A percentile compares a stretch with the other conserved stretches of the same genome.
Evolutionary conservation across 257 asterid species (phyloP).

Genomic region (Paulownia fortunei): DNA sequence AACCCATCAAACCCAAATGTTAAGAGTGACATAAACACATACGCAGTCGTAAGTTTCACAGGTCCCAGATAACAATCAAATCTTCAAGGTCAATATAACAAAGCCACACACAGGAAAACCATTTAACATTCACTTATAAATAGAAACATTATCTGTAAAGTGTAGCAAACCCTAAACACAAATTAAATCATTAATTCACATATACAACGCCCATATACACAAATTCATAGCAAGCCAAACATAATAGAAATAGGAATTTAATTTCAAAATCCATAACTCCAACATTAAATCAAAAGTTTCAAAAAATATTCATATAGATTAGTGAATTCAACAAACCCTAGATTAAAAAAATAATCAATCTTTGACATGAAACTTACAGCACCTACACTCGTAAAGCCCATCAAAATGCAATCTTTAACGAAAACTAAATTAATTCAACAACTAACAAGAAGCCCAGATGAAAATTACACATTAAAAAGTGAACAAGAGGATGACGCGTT

Average conservation of each 20-base stretch:
- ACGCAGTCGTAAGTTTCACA: slow-evolving; percentile 6
- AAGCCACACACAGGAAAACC: background rate
- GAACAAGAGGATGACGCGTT: slow-evolving; percentile 10
- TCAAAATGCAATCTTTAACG: slow-evolving; percentile 23
- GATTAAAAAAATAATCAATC: slow-evolving; percentile 5
- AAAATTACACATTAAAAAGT: background rate
- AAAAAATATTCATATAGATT: background rate
- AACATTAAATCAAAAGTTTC: background rate
- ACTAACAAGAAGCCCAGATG: slow-evolving; percentile 15
- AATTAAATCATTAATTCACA: background rate
- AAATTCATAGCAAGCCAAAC: background rate
- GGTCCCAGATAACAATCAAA: background rate
- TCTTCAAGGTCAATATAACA: slow-evolving; percentile 6
- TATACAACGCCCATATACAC: background rate
- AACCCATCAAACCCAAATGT: slow-evolving; percentile 26
- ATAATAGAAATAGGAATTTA: background rate
- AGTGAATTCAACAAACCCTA: slow-evolving; percentile 25
- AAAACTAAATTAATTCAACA: slow-evolving; percentile 7
- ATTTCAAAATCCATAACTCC: background rate
- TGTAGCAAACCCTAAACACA: background rate
- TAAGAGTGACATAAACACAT: background rate
- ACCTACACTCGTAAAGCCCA: background rate
- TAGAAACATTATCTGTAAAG: background rate
- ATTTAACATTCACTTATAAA: background rate
- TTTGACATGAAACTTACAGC: slow-evolving; percentile 18